Conservation (phyloP, 768 basidiomycete species). For the Collybia sp. region DNA sequence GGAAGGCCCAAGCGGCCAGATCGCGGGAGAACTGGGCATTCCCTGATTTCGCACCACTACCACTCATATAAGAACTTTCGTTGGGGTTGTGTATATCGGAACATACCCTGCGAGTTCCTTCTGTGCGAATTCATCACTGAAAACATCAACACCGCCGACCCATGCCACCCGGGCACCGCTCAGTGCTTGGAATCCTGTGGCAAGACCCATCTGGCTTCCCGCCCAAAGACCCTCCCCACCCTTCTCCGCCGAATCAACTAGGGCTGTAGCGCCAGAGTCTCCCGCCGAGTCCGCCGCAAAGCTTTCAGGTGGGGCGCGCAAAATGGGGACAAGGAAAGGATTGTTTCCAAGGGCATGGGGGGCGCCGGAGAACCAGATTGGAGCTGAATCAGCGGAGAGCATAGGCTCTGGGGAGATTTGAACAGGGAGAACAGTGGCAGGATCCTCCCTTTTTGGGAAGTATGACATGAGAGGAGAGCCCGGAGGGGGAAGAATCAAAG, state of each 20-base stretch:
- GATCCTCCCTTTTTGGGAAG: slow-evolving; percentile 70
- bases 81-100: not conserved
- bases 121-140: slow-evolving; percentile 70
- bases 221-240: slow-evolving; percentile 81
- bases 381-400: slow-evolving; percentile 41
- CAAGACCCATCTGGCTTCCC: slow-evolving; percentile 70
- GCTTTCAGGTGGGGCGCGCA: slow-evolving; percentile 71
- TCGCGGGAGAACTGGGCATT: slow-evolving; percentile 75
- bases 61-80: not conserved
- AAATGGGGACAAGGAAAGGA: slow-evolving; percentile 79
- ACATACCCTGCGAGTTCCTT: slow-evolving; percentile 61
- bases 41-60: slow-evolving; percentile 58
- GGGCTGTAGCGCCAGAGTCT: slow-evolving; percentile 48
- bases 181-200: slow-evolving; percentile 85
- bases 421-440: slow-evolving; percentile 63
- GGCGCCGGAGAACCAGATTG: slow-evolving; percentile 76
- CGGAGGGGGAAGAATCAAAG: slow-evolving; percentile 81
- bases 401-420: slow-evolving; percentile 37
- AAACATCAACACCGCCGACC: slow-evolving; percentile 75
- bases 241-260: slow-evolving; percentile 69
- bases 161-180: slow-evolving; percentile 77
- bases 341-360: slow-evolving; percentile 63
- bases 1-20: slow-evolving; percentile 87
- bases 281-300: slow-evolving; percentile 71
- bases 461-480: slow-evolving; percentile 83